Evolutionary conservation across 768 basidiomycete genomes (phyloP).

Genomic region (Mycena leptocephala): DNA sequence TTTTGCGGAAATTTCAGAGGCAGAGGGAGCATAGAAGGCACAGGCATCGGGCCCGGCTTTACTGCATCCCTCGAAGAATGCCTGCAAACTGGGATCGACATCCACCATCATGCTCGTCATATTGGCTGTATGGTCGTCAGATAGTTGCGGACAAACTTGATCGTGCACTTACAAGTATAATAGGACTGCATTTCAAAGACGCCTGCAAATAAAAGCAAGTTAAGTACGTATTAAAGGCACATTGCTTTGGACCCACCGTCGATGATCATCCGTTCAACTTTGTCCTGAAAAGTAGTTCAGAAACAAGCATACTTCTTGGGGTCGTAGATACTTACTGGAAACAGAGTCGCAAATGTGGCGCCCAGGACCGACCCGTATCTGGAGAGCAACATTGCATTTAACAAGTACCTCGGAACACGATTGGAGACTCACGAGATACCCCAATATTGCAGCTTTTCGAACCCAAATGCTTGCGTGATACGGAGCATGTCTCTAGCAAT

Average conservation of each 20-base stretch:
- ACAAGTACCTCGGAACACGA: too few relatives aligned
- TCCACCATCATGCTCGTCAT: constrained; percentile 9
- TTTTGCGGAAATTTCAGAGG: constrained; percentile 30
- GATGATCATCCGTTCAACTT: constrained; percentile 6
- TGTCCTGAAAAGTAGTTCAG: background rate
- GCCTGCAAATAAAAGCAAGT: background rate
- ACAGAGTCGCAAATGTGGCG: constrained; percentile 51
- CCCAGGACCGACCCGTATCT: constrained; percentile 48
- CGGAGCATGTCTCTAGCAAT: constrained; percentile 58
- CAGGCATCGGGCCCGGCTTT: constrained; percentile 39
- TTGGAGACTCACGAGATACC: constrained; percentile 42
- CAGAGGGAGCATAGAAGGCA: constrained; percentile 40
- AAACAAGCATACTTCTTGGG: background rate
- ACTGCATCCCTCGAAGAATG: constrained; percentile 39
- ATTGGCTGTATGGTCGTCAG: background rate
- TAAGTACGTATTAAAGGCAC: background rate
- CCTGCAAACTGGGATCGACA: constrained; percentile 36
- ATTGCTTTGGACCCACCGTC: background rate
- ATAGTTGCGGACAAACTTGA: background rate
- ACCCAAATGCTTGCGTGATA: constrained; percentile 51
- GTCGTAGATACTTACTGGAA: constrained; percentile 45
- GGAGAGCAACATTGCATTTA: background rate
- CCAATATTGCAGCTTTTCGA: constrained; percentile 51
- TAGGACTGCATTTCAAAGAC: background rate
- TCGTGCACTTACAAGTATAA: background rate